Evolutionary conservation across 768 basidiomycete genomes (phyloP).

Genomic region (Albatrellus ellisii): DNA sequence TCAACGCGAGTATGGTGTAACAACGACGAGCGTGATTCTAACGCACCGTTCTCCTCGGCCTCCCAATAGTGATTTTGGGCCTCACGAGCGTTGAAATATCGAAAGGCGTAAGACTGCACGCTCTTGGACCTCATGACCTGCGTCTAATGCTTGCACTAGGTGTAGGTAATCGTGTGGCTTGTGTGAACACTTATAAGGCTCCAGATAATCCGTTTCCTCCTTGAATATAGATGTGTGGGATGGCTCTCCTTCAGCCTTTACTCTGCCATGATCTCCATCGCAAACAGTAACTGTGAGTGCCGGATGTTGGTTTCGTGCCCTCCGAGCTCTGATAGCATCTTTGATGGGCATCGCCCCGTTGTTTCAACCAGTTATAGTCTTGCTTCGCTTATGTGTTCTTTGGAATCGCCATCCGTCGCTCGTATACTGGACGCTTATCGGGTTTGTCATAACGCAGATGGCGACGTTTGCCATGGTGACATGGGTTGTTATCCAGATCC

Average conservation of each 20-base stretch:
- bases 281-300: neutral
- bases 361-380: neutral
- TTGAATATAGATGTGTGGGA: neutral
- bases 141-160: neutral
- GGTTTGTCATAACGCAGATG: neutral
- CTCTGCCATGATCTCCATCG: neutral
- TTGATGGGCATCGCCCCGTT: neutral
- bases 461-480: neutral
- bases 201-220: too few species aligned
- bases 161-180: too few species aligned
- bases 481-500: neutral
- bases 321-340: neutral
- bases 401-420: neutral
- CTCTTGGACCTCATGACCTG: too few species aligned
- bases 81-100: neutral
- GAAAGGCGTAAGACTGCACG: neutral
- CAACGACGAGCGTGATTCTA: neutral
- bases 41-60: too few species aligned
- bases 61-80: neutral
- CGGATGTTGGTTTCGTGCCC: too few species aligned
- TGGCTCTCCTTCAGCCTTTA: neutral
- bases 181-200: too few species aligned
- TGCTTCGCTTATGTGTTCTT: slow-evolving; percentile 1
- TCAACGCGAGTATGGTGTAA: neutral
- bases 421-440: neutral